Evolutionary conservation across 768 basidiomycete genomes (phyloP).

Genomic region (Serendipita vermifera): DNA sequence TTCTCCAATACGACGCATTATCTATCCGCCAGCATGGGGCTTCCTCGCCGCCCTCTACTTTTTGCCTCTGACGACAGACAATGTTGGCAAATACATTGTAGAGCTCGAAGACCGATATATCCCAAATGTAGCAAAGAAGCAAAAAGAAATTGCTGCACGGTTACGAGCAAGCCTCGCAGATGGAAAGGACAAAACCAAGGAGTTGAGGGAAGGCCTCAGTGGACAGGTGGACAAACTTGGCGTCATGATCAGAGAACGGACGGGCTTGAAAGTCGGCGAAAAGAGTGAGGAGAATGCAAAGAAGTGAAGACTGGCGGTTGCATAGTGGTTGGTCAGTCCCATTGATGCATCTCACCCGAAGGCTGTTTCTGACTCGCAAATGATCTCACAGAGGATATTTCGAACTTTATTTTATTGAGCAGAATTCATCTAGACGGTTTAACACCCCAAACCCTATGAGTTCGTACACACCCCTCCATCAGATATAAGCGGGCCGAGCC

Average conservation of each 20-base stretch:
- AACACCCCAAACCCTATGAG: no score
- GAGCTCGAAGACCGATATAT: conserved; percentile 58
- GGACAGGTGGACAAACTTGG: conserved; percentile 37
- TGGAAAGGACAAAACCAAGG: conserved; percentile 41
- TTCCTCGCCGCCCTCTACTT: conserved; percentile 63
- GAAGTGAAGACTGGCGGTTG: not conserved
- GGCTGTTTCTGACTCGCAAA: no score
- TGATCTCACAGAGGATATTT: no score
- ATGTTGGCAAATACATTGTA: conserved; percentile 51
- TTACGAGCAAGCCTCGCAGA: conserved; percentile 26
- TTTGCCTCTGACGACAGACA: conserved; percentile 68
- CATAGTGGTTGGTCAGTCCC: no score
- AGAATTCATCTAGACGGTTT: no score
- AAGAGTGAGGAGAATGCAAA: not conserved
- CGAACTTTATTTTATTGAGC: no score
- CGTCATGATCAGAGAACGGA: conserved; percentile 47
- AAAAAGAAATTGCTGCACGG: conserved; percentile 25
- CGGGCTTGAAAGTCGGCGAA: conserved; percentile 61
- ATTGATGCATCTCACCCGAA: no score
- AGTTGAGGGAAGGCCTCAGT: conserved; percentile 49
- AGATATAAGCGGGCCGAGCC: no score
- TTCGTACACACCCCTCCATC: no score
- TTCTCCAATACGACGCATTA: conserved; percentile 47
- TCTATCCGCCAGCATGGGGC: conserved; percentile 67
- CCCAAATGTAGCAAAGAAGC: conserved; percentile 55